Percentiles rank a stretch among this genome's conserved stretches.
Conservation (phyloP, 2,329 filamentous ascomycete genomes). For the Scedosporium boydii region DNA sequence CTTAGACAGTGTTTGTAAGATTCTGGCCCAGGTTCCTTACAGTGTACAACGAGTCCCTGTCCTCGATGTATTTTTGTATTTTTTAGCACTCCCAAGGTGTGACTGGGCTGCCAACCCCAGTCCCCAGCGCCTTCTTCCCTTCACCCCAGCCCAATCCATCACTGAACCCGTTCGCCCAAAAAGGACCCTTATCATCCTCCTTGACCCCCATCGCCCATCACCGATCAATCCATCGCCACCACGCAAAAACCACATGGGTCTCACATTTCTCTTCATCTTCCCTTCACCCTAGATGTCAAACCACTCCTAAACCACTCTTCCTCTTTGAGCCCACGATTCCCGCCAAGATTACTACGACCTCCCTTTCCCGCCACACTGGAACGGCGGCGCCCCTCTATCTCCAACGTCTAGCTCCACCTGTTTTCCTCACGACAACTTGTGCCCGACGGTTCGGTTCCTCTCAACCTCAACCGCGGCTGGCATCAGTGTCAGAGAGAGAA, state of each 20-base stretch:
- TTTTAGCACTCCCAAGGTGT: neutral
- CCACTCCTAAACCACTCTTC: no score
- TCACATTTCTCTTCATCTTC: no score
- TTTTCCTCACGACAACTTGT: neutral
- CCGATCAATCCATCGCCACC: no score
- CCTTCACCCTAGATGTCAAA: no score
- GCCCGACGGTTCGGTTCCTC: neutral
- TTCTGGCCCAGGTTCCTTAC: neutral
- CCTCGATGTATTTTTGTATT: neutral
- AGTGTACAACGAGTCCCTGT: neutral
- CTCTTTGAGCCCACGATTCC: no score
- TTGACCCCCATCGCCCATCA: no score
- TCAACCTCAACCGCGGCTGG: neutral
- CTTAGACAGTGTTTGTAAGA: neutral
- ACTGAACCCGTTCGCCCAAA: no score
- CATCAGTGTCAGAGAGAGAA: neutral
- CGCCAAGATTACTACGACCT: no score
- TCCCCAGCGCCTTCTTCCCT: neutral
- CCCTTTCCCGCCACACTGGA: neutral
- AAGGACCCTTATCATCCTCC: no score
- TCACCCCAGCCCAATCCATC: neutral
- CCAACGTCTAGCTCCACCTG: neutral
- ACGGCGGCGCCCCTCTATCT: neutral
- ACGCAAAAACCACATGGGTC: no score
- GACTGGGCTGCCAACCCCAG: neutral